Conservation (phyloP, 1,284 basidiomycete genomes). For the Irpex sp. region DNA sequence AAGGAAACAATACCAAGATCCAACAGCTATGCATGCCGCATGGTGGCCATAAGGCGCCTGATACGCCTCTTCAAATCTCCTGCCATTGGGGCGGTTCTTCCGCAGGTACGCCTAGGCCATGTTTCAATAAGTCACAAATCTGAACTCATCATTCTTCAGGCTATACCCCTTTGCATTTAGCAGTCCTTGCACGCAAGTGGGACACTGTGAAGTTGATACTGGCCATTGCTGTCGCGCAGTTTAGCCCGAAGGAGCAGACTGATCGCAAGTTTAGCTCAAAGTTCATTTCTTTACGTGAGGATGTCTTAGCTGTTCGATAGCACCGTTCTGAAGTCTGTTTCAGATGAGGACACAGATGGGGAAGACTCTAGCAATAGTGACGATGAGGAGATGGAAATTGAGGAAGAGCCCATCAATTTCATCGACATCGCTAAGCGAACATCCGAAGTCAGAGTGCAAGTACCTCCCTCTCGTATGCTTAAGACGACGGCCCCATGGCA, state of each 20-base stretch:
- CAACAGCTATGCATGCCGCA: constrained; percentile 47
- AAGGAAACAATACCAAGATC: constrained; percentile 46
- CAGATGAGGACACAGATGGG: constrained; percentile 1
- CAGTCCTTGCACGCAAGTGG: constrained; percentile 46
- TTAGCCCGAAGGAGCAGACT: constrained; percentile 35
- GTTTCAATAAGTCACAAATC: neutral
- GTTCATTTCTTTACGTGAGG: constrained; percentile 33
- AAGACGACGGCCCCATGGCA: constrained; percentile 14
- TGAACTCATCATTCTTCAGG: constrained; percentile 24
- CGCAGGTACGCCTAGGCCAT: constrained; percentile 1
- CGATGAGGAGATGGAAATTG: constrained; percentile 25
- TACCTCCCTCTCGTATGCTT: constrained; percentile 36
- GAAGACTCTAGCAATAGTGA: constrained; percentile 21
- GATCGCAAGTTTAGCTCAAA: constrained; percentile 28
- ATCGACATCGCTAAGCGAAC: constrained; percentile 47
- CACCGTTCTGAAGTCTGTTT: neutral
- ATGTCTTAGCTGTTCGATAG: neutral
- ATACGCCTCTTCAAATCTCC: constrained; percentile 40
- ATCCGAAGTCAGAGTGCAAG: constrained; percentile 37
- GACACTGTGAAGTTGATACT: constrained; percentile 49
- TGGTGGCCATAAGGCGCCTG: constrained; percentile 16
- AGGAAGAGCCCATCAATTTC: constrained; percentile 39
- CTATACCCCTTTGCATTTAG: constrained; percentile 44
- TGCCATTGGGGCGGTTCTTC: constrained; percentile 20
- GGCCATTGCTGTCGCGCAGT: constrained; percentile 50